phyloP scores from a whole-genome alignment of 768 basidiomycete genomes.

The Leccinum uliginosum region DNA sequence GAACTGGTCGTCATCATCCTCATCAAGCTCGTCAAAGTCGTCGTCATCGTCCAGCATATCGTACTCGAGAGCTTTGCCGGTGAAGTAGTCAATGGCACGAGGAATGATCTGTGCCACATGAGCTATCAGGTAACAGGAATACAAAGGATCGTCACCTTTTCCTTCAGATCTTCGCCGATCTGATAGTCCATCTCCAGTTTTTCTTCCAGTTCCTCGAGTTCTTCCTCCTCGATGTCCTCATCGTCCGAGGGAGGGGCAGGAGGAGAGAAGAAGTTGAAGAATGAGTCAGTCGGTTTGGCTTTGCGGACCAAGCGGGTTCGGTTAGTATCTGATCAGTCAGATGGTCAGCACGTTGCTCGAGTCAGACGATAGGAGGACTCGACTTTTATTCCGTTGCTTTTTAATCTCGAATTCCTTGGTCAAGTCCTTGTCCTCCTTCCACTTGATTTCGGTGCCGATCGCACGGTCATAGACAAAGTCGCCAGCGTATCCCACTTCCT shows the following conservation, averaged over 20 bases:
- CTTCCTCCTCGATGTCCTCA: slow-evolving; percentile 72
- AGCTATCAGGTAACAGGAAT: not conserved
- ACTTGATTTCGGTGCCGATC: slow-evolving; percentile 86
- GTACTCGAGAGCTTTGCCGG: slow-evolving; percentile 90
- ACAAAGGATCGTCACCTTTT: slow-evolving; percentile 57
- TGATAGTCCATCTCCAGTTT: slow-evolving; percentile 96
- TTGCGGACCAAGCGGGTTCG: slow-evolving; percentile 81
- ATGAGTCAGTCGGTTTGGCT: slow-evolving; percentile 86
- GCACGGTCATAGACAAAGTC: slow-evolving; percentile 97
- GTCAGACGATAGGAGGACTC: not conserved
- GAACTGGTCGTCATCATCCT: slow-evolving; percentile 47
- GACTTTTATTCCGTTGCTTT: slow-evolving; percentile 99
- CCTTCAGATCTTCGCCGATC: slow-evolving; percentile 97
- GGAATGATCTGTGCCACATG: slow-evolving; percentile 69
- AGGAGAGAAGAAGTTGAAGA: slow-evolving; percentile 98
- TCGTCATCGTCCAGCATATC: slow-evolving; percentile 56
- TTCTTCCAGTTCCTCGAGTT: slow-evolving; percentile 87
- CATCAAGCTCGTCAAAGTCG: slow-evolving; percentile 56
- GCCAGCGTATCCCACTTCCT: slow-evolving; percentile 91
- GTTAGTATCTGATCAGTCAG: slow-evolving; percentile 58
- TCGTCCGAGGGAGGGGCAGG: slow-evolving; percentile 72
- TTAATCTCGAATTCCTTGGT: slow-evolving; percentile 98
- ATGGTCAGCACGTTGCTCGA: not conserved
- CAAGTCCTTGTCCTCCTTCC: slow-evolving; percentile 98
- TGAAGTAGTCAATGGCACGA: slow-evolving; percentile 95